Base-by-base conservation (phyloP, 2,329 filamentous ascomycete species). In the Apiospora marii region DNA sequence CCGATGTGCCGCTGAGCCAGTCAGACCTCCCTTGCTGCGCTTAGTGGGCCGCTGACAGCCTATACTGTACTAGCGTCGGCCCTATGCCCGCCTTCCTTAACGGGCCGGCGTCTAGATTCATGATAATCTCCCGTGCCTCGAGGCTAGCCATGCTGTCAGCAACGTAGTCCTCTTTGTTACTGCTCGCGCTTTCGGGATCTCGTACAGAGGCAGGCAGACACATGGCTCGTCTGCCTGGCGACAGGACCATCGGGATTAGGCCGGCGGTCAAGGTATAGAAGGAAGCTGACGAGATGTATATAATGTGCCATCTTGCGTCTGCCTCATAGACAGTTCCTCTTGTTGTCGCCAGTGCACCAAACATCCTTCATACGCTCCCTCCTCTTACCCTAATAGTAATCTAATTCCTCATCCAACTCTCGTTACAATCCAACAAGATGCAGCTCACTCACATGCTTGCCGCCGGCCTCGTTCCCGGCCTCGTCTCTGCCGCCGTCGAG, bases 401-500 rank as follows among this genome's bases (percentile, higher is more conserved):
- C 24, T 68, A 44, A 44, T 68, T 49, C 41, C 37, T 24, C 44
- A 22, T 14, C 5, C 22, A 71, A 19, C 19, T 30, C 19, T 22
- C 8, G 13, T 24, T 51, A 24, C 27, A 70, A 27, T 48, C 7
- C 46, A 30, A 72, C 27, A 71, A n/a, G 14, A 74, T 74, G 73
- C 49, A 73, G 53, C 37, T 71, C 10, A 44, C 68, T n/a, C 70
- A 69, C 48, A 67, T 74, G 30, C 64, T 73, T 64, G 61, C 68
- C 67, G 72, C 71, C 19, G 70, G 71, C 44, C 53, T 71, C 27
- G 37, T 72, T 19, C 72, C 71, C 12, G 44, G 48, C 41, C 43
- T 75, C 67, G 34, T 73, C 48, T 27, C 70, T 37, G 74, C 74
- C 44, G 73, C 71, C 46, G 74, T 75, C 41, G 68, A 68, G 22